Evolutionary conservation across 352 stramenopile species (phyloP).

Genomic region (Globisporangium abappressorium): DNA sequence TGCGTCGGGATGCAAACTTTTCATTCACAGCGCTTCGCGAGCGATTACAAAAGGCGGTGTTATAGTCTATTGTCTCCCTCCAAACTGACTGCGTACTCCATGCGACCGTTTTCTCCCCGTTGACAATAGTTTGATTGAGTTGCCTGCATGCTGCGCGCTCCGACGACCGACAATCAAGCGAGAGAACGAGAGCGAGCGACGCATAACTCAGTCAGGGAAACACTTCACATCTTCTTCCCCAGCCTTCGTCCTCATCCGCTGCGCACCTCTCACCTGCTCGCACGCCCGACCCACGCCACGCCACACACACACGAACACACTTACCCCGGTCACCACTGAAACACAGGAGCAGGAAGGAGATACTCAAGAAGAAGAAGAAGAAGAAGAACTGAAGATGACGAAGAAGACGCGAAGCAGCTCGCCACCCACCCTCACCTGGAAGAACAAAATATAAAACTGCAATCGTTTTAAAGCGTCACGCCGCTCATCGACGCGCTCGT

Average conservation of each 20-base stretch:
- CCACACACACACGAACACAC: slow-evolving; percentile 7
- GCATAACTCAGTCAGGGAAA: neutral
- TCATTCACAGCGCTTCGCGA: slow-evolving; percentile 6
- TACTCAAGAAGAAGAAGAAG: slow-evolving; percentile 4
- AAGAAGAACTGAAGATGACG: neutral
- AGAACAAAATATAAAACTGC: slow-evolving; percentile 11
- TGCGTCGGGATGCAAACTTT: neutral
- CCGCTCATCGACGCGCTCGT: slow-evolving; percentile 17
- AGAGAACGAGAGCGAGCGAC: neutral
- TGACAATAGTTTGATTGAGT: neutral
- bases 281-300: neutral
- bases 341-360: slow-evolving; percentile 1
- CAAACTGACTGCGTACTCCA: neutral
- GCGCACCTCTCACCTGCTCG: neutral
- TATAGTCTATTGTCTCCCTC: slow-evolving; percentile 13
- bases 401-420: neutral
- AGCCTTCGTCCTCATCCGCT: neutral
- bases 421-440: neutral
- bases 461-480: slow-evolving; percentile 18
- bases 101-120: neutral
- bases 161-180: neutral
- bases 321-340: neutral
- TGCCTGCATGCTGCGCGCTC: neutral
- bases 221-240: slow-evolving; percentile 1
- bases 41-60: slow-evolving; percentile 4